A percentile compares a stretch with the other conserved stretches of the same genome.
Conservation (phyloP, 2,329 filamentous ascomycete species). For the Talaromyces piceae region DNA sequence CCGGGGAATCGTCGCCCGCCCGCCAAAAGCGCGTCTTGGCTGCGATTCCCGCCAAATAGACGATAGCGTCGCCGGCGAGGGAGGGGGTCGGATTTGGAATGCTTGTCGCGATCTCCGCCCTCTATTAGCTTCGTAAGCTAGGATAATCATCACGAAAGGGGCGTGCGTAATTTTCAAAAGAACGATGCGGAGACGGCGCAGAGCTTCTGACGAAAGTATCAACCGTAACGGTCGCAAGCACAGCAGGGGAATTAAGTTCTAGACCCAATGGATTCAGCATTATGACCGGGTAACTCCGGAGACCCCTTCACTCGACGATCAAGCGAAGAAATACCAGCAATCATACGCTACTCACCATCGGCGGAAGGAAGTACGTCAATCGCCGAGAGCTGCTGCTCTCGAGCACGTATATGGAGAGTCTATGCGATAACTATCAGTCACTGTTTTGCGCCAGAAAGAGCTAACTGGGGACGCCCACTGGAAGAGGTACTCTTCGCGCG, state of each 20-base stretch:
- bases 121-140: constrained; percentile 45
- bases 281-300: background rate
- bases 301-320: background rate
- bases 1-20: constrained; percentile 18
- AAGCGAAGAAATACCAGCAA: background rate
- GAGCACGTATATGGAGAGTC: constrained; percentile 37
- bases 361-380: constrained; percentile 42
- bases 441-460: background rate
- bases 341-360: constrained; percentile 27
- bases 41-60: constrained; percentile 14
- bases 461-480: constrained; percentile 35
- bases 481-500: constrained; percentile 55
- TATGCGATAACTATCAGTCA: constrained; percentile 14
- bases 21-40: constrained; percentile 13
- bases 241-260: constrained; percentile 54
- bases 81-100: constrained; percentile 15
- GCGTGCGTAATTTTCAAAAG: constrained; percentile 53
- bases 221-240: constrained; percentile 51
- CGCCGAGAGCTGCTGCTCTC: constrained; percentile 41
- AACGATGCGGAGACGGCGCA: constrained; percentile 50
- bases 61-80: constrained; percentile 12
- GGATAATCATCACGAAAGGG: constrained; percentile 51
- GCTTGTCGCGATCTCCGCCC: constrained; percentile 21
- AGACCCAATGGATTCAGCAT: constrained; percentile 5
- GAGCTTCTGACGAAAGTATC: constrained; percentile 46